Percentiles rank a stretch among this genome's conserved stretches.
These are phyloP conservation scores for Pythium phragmiticola DNA, from an alignment of 352 stramenopile species.

Conservation along the genomic window DNA sequence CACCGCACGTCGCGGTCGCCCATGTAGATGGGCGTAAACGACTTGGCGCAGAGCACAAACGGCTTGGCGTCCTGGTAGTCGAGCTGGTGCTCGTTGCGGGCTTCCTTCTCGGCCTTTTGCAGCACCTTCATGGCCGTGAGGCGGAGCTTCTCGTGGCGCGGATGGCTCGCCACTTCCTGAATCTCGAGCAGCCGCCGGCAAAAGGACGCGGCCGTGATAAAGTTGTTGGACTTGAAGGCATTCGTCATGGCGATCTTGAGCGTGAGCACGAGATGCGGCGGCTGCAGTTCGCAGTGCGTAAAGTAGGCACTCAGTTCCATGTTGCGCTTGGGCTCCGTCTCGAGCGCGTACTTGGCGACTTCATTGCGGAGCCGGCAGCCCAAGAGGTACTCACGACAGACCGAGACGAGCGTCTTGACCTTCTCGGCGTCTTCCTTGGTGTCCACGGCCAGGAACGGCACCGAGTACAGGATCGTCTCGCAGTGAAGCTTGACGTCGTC, in stretches of 20 bases:
- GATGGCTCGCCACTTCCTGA: slow-evolving; percentile 91
- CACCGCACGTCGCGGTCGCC: slow-evolving; percentile 90
- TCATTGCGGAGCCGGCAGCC: slow-evolving; percentile 95
- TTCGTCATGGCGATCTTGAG: slow-evolving; percentile 99
- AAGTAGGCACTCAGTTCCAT: slow-evolving; percentile 99
- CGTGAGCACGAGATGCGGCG: slow-evolving; percentile 96
- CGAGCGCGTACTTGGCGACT: slow-evolving; percentile 63
- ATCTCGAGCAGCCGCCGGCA: slow-evolving; percentile 98
- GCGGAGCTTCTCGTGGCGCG: slow-evolving; percentile 93
- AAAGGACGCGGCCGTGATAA: slow-evolving; percentile 98
- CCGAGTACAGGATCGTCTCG: slow-evolving; percentile 90
- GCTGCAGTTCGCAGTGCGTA: slow-evolving; percentile 98
- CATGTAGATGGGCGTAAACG: slow-evolving; percentile 95
- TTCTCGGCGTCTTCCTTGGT: slow-evolving; percentile 91
- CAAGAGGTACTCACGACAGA: slow-evolving; percentile 98
- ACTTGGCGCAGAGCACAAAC: slow-evolving; percentile 94
- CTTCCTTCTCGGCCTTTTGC: slow-evolving; percentile 98
- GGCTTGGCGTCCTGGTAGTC: slow-evolving; percentile 97
- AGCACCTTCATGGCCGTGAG: slow-evolving; percentile 97
- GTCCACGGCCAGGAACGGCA: slow-evolving; percentile 95
- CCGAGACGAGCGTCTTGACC: slow-evolving; percentile 94
- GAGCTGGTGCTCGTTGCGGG: slow-evolving; percentile 96
- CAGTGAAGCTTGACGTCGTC: slow-evolving; percentile 94
- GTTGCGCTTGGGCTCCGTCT: slow-evolving; percentile 84
- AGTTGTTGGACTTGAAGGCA: slow-evolving; percentile 99